Conservation (phyloP, 305 asterid genomes). For the Fraxinus dipetala region DNA sequence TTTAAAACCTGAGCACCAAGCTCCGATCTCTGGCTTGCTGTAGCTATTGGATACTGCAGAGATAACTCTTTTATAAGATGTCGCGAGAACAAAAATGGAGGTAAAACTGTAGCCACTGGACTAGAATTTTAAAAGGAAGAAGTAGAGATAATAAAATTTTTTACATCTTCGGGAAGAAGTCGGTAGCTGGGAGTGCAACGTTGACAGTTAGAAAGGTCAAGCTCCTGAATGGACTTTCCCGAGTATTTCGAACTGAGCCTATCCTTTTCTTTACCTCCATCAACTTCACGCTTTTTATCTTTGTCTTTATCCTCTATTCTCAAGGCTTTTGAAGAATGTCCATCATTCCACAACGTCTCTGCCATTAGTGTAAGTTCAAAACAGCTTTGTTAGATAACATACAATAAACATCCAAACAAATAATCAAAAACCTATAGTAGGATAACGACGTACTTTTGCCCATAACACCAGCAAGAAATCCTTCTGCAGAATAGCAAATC, state of each 20-base stretch:
- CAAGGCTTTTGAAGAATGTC: conserved; percentile 63
- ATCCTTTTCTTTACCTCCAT: conserved; percentile 82
- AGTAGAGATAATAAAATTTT: conserved; percentile 16
- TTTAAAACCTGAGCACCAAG: conserved; percentile 87
- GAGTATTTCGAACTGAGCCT: conserved; percentile 71
- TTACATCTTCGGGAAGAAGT: conserved; percentile 97
- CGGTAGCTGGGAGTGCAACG: conserved; percentile 96
- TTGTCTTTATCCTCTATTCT: conserved; percentile 76
- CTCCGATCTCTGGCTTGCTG: conserved; percentile 88
- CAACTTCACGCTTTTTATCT: conserved; percentile 72
- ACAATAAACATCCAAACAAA: conserved; percentile 18
- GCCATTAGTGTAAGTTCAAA: conserved; percentile 27
- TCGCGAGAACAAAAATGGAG: neutral
- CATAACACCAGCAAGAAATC: conserved; percentile 94
- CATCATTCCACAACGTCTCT: conserved; percentile 88
- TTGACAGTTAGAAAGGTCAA: conserved; percentile 82
- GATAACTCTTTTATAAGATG: conserved; percentile 11
- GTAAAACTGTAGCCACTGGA: neutral
- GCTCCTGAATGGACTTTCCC: conserved; percentile 98
- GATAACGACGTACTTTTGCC: conserved; percentile 74
- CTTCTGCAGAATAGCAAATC: conserved; percentile 62
- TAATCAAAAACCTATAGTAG: conserved; percentile 8
- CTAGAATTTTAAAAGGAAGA: neutral
- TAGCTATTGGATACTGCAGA: conserved; percentile 82
- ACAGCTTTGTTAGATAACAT: conserved; percentile 26